phyloP scores from a whole-genome alignment of 164 flowering plant species.

The Tinospora cordifolia region DNA sequence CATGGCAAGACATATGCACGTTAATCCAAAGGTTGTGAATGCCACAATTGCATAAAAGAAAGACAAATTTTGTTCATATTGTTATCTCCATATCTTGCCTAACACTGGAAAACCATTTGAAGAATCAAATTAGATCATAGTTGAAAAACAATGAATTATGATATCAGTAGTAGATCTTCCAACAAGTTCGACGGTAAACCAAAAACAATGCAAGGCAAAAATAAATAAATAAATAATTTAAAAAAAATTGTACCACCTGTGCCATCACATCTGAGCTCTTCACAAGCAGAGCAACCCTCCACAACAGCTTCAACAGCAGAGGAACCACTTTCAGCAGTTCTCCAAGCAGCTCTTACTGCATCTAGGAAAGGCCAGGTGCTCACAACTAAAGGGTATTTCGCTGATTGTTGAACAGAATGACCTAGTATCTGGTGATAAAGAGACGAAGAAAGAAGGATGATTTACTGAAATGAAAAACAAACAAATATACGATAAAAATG shows the following conservation, averaged over 20 bases:
- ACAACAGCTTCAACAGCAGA: constrained; percentile 81
- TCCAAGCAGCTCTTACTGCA: constrained; percentile 90
- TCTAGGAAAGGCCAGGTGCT: constrained; percentile 94
- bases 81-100: background rate
- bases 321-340: constrained; percentile 48
- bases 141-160: too few relatives aligned
- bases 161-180: too few relatives aligned
- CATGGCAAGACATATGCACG: too few relatives aligned
- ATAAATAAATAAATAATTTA: too few relatives aligned
- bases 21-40: too few relatives aligned
- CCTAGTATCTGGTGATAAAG: constrained; percentile 33
- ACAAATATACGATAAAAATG: background rate
- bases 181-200: too few relatives aligned
- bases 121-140: too few relatives aligned
- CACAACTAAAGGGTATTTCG: constrained; percentile 59
- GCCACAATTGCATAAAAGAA: too few relatives aligned
- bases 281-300: constrained; percentile 96
- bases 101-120: too few relatives aligned
- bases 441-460: background rate
- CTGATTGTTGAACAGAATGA: constrained; percentile 22
- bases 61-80: background rate
- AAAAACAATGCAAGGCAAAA: too few relatives aligned
- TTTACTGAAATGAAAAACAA: background rate
- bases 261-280: constrained; percentile 86
- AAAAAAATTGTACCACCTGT: constrained; percentile 57